Conservation (phyloP, 2,329 filamentous ascomycete species). For the Claviceps sp. region DNA sequence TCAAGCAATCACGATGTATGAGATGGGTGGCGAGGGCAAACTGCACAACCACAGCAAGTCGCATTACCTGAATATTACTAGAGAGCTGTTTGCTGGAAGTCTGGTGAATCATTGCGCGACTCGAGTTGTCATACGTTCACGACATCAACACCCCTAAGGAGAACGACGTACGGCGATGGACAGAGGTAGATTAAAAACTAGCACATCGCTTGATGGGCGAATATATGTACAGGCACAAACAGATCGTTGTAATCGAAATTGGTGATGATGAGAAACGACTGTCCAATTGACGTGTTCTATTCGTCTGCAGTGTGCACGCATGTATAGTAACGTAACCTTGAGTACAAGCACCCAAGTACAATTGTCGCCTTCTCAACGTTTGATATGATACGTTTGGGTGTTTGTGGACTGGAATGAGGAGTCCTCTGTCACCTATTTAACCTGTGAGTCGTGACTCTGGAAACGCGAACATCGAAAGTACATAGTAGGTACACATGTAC, state of each 20-base stretch:
- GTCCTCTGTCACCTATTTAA: not conserved
- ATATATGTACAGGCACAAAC: not conserved
- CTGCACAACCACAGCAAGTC: not conserved
- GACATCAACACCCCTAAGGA: not conserved
- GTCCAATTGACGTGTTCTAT: not conserved
- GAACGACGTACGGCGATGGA: not conserved
- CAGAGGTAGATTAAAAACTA: not conserved
- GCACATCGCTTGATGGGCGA: not conserved
- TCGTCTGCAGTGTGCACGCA: not conserved
- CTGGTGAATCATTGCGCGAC: slow-evolving; percentile 1
- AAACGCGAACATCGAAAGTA: not conserved
- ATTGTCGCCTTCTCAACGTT: not conserved
- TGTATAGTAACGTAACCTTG: not conserved
- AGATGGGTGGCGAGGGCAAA: not conserved
- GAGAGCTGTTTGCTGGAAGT: slow-evolving; percentile 1
- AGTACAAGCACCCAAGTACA: not conserved
- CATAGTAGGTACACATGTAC: too few species aligned
- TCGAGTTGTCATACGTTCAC: not conserved
- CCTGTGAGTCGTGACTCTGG: too few species aligned
- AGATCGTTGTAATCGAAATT: not conserved
- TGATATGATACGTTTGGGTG: not conserved
- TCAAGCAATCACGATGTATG: slow-evolving; percentile 1
- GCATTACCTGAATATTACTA: not conserved
- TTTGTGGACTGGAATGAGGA: not conserved
- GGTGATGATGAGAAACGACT: not conserved